Percentiles rank a stretch among this genome's conserved stretches.
phyloP scores from a whole-genome alignment of 805 yeast genomes.

The Saturnispora hagleri region DNA sequence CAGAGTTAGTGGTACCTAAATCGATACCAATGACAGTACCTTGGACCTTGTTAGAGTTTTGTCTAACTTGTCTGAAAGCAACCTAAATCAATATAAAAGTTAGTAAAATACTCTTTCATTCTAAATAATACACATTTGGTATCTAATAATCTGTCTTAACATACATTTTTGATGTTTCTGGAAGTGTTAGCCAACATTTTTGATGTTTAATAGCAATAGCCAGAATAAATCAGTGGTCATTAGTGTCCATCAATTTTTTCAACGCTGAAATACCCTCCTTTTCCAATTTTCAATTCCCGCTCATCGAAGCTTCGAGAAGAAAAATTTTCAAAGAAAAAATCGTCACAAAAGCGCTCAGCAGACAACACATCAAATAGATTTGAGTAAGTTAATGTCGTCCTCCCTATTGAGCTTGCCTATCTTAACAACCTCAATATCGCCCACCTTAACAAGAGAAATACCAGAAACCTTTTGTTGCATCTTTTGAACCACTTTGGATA shows the following conservation, averaged over 20 bases:
- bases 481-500: background rate
- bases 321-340: background rate
- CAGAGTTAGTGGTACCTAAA: slow-evolving; percentile 80
- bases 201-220: slow-evolving; percentile 11
- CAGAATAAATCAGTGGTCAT: slow-evolving; percentile 2
- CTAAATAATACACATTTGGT: no score
- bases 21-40: slow-evolving; percentile 67
- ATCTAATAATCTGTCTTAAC: slow-evolving; percentile 8
- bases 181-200: slow-evolving; percentile 27
- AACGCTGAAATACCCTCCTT: background rate
- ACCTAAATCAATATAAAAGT: background rate
- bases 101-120: background rate
- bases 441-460: background rate
- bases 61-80: slow-evolving; percentile 24
- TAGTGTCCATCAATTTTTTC: background rate
- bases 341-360: background rate
- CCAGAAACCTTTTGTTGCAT: background rate
- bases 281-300: background rate
- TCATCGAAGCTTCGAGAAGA: background rate
- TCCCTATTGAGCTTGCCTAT: background rate
- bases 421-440: background rate
- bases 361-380: background rate
- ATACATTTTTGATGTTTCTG: slow-evolving; percentile 27
- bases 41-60: slow-evolving; percentile 28
- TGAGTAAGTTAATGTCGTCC: background rate